These are phyloP conservation scores for Arctium minus DNA, from an alignment of 129 eudicot species.

Conservation along the genomic window DNA sequence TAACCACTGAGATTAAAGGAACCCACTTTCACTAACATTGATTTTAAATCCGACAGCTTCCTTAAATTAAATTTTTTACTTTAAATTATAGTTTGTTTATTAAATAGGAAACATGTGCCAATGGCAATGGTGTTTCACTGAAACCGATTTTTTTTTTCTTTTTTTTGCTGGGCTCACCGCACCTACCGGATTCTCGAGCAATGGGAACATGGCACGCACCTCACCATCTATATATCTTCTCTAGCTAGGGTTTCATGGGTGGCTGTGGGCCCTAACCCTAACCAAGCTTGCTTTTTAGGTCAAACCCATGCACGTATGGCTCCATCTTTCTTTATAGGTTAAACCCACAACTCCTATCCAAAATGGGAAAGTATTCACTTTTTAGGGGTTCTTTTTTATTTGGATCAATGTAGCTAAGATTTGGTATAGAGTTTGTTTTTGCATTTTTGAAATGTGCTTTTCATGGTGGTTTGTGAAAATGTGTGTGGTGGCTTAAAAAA, in stretches of 20 bases:
- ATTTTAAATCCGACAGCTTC: constrained; percentile 28
- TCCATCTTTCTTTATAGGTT: neutral
- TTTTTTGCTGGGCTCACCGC: constrained; percentile 16
- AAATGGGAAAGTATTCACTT: neutral
- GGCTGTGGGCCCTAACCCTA: neutral
- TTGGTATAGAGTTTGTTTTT: too few species aligned
- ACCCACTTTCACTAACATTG: neutral
- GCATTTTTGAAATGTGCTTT: too few species aligned
- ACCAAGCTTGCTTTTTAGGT: neutral
- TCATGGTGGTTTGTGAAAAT: too few species aligned
- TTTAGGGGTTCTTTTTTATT: too few species aligned
- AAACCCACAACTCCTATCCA: neutral
- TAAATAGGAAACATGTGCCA: neutral
- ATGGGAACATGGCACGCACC: constrained; percentile 28
- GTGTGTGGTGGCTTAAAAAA: too few species aligned
- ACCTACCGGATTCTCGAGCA: constrained; percentile 27
- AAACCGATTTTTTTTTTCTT: constrained; percentile 16
- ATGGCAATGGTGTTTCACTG: constrained; percentile 30
- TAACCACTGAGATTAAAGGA: constrained; percentile 34
- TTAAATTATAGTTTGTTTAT: neutral
- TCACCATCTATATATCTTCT: neutral
- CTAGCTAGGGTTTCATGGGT: constrained; percentile 20
- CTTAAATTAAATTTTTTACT: neutral
- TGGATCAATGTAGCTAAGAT: neutral
- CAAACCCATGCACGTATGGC: constrained; percentile 13